A percentile compares a stretch with the other conserved stretches of the same genome.
These are phyloP conservation scores for Stemphylium beticola DNA, from an alignment of 2,329 filamentous ascomycete genomes.

Conservation along the genomic window DNA sequence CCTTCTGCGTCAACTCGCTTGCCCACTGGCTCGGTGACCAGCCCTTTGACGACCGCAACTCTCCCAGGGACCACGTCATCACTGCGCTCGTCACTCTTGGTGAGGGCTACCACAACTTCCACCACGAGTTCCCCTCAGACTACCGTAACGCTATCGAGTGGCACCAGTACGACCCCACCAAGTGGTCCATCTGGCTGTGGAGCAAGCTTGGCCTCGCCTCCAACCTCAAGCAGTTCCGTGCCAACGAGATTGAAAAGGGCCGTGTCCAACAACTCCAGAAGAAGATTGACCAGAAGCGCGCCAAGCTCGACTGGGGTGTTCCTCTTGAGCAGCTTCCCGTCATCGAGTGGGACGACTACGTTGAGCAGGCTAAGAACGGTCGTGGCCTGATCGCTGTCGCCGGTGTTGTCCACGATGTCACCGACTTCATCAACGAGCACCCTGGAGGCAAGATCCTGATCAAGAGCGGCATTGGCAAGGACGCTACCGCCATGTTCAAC, in stretches of 20 bases:
- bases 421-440: constrained; percentile 52
- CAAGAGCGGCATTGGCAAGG: constrained; percentile 51
- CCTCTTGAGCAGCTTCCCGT: constrained; percentile 53
- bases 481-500: constrained; percentile 54
- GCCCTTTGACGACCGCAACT: constrained; percentile 54
- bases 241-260: constrained; percentile 54
- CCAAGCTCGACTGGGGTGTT: constrained; percentile 52
- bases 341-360: constrained; percentile 54
- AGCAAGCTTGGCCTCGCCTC: constrained; percentile 52
- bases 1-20: constrained; percentile 62
- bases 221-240: constrained; percentile 54
- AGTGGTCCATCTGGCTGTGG: constrained; percentile 54
- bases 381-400: constrained; percentile 51
- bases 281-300: constrained; percentile 54
- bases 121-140: constrained; percentile 54
- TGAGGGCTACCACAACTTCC: constrained; percentile 55
- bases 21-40: constrained; percentile 60
- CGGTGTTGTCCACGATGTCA: constrained; percentile 52
- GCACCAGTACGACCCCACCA: constrained; percentile 54
- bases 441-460: constrained; percentile 53
- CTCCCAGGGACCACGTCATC: constrained; percentile 52
- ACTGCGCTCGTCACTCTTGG: constrained; percentile 53
- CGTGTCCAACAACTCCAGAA: constrained; percentile 54
- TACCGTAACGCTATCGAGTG: constrained; percentile 53
- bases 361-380: constrained; percentile 52